A percentile compares a stretch with the other conserved stretches of the same genome.
These are phyloP conservation scores for Cydonia oblonga DNA, from an alignment of 331 rosid genomes.

Conservation along the genomic window DNA sequence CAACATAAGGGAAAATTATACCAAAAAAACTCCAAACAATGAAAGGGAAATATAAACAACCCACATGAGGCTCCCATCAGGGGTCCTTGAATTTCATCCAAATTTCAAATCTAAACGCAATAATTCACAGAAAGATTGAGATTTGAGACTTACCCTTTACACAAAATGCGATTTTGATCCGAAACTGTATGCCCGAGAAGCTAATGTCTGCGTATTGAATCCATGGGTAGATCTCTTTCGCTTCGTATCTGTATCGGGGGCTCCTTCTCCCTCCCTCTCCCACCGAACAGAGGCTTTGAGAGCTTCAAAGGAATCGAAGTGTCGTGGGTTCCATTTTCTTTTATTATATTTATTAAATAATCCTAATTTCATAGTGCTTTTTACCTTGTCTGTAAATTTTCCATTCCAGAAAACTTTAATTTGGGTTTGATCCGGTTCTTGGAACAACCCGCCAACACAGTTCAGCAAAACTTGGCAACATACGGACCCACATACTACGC, in stretches of 20 bases:
- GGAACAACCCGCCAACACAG: not conserved
- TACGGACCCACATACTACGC: not conserved
- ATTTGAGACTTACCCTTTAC: slow-evolving; percentile 41
- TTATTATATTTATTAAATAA: not conserved
- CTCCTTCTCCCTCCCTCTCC: slow-evolving; percentile 2
- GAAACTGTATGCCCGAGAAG: not conserved
- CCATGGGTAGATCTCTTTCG: slow-evolving; percentile 35
- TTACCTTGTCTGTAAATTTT: not conserved
- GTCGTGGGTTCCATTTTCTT: not conserved
- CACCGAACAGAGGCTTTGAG: slow-evolving; percentile 20
- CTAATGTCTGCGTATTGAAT: slow-evolving; percentile 18
- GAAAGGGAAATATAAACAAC: slow-evolving; percentile 34
- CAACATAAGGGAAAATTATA: slow-evolving; percentile 33
- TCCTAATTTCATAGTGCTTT: not conserved
- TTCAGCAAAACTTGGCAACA: not conserved
- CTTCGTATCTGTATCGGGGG: slow-evolving; percentile 6
- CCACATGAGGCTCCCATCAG: slow-evolving; percentile 15
- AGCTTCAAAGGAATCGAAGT: slow-evolving; percentile 22
- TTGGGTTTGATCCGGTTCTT: not conserved
- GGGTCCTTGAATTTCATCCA: slow-evolving; percentile 13
- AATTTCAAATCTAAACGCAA: slow-evolving; percentile 11
- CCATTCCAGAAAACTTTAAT: not conserved
- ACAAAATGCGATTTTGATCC: slow-evolving; percentile 22
- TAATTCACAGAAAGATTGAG: slow-evolving; percentile 14
- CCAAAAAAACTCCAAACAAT: slow-evolving; percentile 1